Evolutionary conservation across 2,329 filamentous ascomycete genomes (phyloP).

Genomic region (Helotiales sp.): DNA sequence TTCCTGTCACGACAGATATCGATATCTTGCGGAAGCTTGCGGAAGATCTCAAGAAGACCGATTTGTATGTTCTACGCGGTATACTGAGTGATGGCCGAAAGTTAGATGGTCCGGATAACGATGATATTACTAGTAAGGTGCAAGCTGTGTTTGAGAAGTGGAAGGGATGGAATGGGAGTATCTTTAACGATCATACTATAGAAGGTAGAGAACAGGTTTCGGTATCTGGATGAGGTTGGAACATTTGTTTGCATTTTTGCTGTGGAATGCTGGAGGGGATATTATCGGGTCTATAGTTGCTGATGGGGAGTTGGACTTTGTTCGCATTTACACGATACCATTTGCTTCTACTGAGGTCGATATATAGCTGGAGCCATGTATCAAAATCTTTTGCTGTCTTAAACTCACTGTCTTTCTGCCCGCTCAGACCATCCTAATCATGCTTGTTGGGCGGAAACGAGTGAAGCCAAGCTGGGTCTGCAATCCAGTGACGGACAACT

Average conservation of each 20-base stretch:
- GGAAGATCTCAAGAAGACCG: slow-evolving; percentile 9
- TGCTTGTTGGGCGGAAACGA: no score
- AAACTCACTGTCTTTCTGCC: no score
- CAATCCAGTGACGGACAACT: no score
- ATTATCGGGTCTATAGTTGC: not conserved
- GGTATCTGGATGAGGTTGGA: slow-evolving; percentile 12
- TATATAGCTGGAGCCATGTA: no score
- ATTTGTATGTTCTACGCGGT: slow-evolving; percentile 26
- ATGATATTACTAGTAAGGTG: slow-evolving; percentile 12
- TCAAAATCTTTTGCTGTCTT: no score
- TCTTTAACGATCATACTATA: slow-evolving; percentile 4
- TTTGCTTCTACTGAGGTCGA: slow-evolving; percentile 18
- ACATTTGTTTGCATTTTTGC: not conserved
- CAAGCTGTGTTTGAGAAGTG: slow-evolving; percentile 22
- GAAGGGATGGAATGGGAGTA: slow-evolving; percentile 11
- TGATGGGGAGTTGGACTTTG: slow-evolving; percentile 19
- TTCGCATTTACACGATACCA: slow-evolving; percentile 27
- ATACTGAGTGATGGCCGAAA: slow-evolving; percentile 18
- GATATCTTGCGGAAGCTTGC: slow-evolving; percentile 10
- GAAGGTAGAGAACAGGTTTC: slow-evolving; percentile 21
- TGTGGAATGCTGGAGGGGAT: not conserved
- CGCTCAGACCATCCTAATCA: no score
- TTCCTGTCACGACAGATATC: slow-evolving; percentile 16
- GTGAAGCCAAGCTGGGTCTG: no score
- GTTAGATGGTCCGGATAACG: slow-evolving; percentile 11